Evolutionary conservation across 768 basidiomycete species (phyloP), one percentile per base, ranked within the genome.

Genomic region (Rhizopogon rudus): DNA sequence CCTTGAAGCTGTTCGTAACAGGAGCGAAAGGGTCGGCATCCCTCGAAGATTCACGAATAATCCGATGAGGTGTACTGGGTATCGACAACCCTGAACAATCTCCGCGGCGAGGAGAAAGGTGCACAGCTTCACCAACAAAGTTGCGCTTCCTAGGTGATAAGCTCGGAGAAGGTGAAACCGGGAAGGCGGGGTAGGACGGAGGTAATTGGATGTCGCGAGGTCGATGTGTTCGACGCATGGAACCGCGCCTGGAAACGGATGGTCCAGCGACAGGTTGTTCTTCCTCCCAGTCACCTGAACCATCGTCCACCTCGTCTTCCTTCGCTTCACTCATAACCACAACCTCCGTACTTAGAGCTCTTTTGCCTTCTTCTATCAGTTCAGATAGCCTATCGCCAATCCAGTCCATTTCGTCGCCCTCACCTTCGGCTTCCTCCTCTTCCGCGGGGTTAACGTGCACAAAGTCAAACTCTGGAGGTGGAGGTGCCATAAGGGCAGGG

Each of bases 241-340:
- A 71, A 52, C 65, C 61, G 37, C 51, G 65, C 9, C 60, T 71
- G 29, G 63, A 73, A 56, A 60, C 61, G 37, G 65, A 66, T 0
- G 60, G 54, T 9, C 51, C 58, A 1, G 57, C 8, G 16, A 12
- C n/a, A 13, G 52, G 6, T n/a, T 48, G 77, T 42, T 87, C 86
- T 52, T 91, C 89, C 54, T 86, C 84, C 91, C 91, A 93, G 2
- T 74, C 77, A 7, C 81, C 88, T 6, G 75, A 77, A 2, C 87
- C 90, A 63, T 91, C 89, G 57, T 91, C 91, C 3, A 84, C 80
- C 61, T 85, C 84, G 55, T 91, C 89, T 60, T 89, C 87, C 54
- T 83, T 75, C 4, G 77, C 75, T 45, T 91, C 89, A 57, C 83
- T 84, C 80, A 84, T 81, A 4, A 91, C 81, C 8, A 93, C 90